Evolutionary conservation across 225 moss, liverwort and hornwort genomes (phyloP).

Genomic region (Bryoerythrophyllum caledonicum): DNA sequence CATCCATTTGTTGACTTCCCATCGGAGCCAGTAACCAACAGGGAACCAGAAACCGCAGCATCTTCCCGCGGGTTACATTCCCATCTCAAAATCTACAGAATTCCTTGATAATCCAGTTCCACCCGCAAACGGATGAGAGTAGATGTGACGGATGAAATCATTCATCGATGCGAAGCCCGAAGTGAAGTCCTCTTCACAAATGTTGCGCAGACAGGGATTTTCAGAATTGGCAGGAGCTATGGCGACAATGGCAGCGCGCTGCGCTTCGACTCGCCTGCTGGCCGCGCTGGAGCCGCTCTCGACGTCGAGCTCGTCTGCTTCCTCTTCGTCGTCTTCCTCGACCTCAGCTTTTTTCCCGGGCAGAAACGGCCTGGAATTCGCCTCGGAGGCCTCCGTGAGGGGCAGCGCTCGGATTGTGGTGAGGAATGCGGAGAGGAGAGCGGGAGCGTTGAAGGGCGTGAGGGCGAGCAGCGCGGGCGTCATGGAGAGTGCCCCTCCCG

Average conservation of each 20-base stretch:
- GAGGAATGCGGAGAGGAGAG: conserved; percentile 23
- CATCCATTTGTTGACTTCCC: conserved; percentile 32
- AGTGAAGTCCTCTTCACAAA: conserved; percentile 14
- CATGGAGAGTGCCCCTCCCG: conserved; percentile 57
- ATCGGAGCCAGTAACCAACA: no score
- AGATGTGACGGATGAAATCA: no score
- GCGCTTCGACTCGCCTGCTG: conserved; percentile 27
- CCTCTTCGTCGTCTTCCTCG: conserved; percentile 5
- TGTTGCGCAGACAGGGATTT: neutral
- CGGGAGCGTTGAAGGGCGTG: conserved; percentile 16
- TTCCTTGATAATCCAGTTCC: no score
- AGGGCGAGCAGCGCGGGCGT: conserved; percentile 52
- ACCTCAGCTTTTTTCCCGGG: conserved; percentile 29
- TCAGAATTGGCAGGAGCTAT: conserved; percentile 33
- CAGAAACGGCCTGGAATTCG: conserved; percentile 33
- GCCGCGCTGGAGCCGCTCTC: conserved; percentile 26
- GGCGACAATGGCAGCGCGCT: conserved; percentile 45
- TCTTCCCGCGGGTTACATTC: no score
- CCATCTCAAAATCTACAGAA: no score
- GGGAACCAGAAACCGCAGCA: no score
- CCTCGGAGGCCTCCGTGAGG: no score
- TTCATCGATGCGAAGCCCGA: neutral
- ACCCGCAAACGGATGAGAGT: neutral
- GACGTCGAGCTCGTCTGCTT: neutral
- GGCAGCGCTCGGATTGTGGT: conserved; percentile 9